phyloP scores from a whole-genome alignment of 176 grass and related monocot genomes.

The Musa itinerans region DNA sequence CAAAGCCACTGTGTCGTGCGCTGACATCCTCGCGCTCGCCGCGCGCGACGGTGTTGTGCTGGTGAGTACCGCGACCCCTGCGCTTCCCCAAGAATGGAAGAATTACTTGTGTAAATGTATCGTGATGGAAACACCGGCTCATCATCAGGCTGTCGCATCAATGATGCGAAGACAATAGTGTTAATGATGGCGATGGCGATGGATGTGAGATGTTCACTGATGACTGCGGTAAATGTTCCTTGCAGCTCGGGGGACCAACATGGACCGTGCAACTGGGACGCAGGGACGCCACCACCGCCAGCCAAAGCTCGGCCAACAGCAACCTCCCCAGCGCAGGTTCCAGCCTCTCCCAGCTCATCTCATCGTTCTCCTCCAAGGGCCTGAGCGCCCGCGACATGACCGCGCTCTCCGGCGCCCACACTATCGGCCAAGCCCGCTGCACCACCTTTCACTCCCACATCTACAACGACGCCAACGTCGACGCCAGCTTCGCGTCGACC shows the following conservation, averaged over 20 bases:
- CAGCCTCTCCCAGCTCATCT: slow-evolving; percentile 2
- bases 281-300: slow-evolving; percentile 3
- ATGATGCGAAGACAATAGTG: no score
- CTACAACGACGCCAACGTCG: slow-evolving; percentile 8
- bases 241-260: slow-evolving; percentile 2
- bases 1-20: slow-evolving; percentile 27
- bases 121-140: no score
- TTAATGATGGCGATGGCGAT: no score
- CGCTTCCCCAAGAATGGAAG: neutral
- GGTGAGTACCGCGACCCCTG: neutral
- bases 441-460: slow-evolving; percentile 4
- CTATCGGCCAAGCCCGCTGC: slow-evolving; percentile 32
- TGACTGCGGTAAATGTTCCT: no score
- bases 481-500: slow-evolving; percentile 1
- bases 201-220: no score
- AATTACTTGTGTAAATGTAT: no score
- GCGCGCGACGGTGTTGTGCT: slow-evolving; percentile 22
- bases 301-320: slow-evolving; percentile 3
- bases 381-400: slow-evolving; percentile 52
- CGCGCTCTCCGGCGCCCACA: slow-evolving; percentile 55
- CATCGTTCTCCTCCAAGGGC: neutral
- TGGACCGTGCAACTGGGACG: slow-evolving; percentile 9
- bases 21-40: slow-evolving; percentile 15
- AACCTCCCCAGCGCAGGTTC: neutral
- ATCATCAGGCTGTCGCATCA: no score